Evolutionary conservation across 176 grass and related monocot genomes (phyloP), one percentile per base, ranked within the genome.

Genomic region (Eragrostis curvula): DNA sequence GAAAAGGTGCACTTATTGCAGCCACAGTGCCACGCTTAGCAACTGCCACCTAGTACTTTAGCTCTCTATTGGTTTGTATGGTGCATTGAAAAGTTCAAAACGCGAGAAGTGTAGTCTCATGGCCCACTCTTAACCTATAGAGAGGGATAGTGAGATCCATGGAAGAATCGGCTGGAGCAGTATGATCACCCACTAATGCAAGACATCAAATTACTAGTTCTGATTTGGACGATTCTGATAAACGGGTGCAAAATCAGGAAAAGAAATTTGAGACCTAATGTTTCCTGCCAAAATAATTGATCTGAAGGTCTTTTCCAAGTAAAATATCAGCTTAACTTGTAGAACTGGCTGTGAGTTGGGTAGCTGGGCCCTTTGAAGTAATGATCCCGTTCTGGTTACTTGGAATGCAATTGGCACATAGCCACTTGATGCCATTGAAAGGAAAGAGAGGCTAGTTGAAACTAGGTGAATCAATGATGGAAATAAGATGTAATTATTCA

Each of bases 401-500:
- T 55, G 16, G 83, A 89, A 81, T 81, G 58, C 18, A 23, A 71
- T 85, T 77, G 65, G 57, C 65, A 42, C 71, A 77, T 85, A 72
- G 57, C 40, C 29, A 86, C 78, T 85, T 70, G 50, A 78, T 59
- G 28, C 60, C 36, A 58, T 49, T 90, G 79, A 42, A 86, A 68
- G 29, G 58, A 72, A 48, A 89, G 25, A 66, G 52, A 12, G 67
- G 73, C 60, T 90, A 86, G 61, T 44, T 56, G 29, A 86, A 51
- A 81, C 44, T 90, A 90, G 84, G 61, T 86, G 67, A 73, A 45
- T 46, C 60, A 41, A 72, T 72, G 72, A 39, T 58, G 72, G 83
- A 75, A 86, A 78, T 73, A 82, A 73, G 83, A 67, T 89, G 73
- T 29, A 73, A 60, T 47, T 85, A 59, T 80, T 50, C 52, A 43